A percentile compares a stretch with the other conserved stretches of the same genome.
Evolutionary conservation across 2,329 filamentous ascomycete genomes (phyloP).

Genomic region (Monilinia vaccinii-corymbosi): DNA sequence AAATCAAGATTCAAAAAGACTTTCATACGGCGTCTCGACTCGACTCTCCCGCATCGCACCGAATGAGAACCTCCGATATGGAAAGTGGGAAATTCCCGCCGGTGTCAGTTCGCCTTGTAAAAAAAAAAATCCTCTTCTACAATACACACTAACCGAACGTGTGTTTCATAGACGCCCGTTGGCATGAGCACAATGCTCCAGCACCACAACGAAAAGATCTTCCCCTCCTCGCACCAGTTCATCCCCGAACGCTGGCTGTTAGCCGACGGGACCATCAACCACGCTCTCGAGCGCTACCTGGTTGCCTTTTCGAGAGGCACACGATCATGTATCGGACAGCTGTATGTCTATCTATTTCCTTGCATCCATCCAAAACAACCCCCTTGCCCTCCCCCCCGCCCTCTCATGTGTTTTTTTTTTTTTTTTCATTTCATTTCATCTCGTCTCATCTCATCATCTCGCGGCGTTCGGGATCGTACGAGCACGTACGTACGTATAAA

Average conservation of each 20-base stretch:
- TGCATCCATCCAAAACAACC: too few relatives aligned
- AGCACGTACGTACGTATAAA: too few relatives aligned
- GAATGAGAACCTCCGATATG: slow-evolving; percentile 9
- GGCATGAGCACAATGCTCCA: slow-evolving; percentile 19
- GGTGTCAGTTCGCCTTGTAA: slow-evolving; percentile 1
- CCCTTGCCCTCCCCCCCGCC: too few relatives aligned
- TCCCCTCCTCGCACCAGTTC: slow-evolving; percentile 14
- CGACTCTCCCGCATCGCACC: slow-evolving; percentile 15
- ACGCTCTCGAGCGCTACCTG: slow-evolving; percentile 14
- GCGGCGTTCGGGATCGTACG: too few relatives aligned
- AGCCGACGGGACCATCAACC: slow-evolving; percentile 20
- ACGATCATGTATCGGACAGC: slow-evolving; percentile 21
- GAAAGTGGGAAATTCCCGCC: slow-evolving; percentile 14
- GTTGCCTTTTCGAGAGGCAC: slow-evolving; percentile 18
- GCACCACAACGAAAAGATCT: slow-evolving; percentile 19
- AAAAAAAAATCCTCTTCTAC: too few relatives aligned
- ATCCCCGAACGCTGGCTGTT: slow-evolving; percentile 19
- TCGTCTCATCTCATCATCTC: too few relatives aligned
- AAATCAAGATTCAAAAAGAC: neutral
- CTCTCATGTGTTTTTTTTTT: too few relatives aligned
- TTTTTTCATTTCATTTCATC: neutral
- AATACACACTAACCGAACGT: too few relatives aligned
- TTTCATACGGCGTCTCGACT: slow-evolving; percentile 13
- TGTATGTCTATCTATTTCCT: neutral
- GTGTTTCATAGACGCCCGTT: slow-evolving; percentile 13